phyloP scores from a whole-genome alignment of 192 early-diverging fungal species.

The Backusella mclennaniae region DNA sequence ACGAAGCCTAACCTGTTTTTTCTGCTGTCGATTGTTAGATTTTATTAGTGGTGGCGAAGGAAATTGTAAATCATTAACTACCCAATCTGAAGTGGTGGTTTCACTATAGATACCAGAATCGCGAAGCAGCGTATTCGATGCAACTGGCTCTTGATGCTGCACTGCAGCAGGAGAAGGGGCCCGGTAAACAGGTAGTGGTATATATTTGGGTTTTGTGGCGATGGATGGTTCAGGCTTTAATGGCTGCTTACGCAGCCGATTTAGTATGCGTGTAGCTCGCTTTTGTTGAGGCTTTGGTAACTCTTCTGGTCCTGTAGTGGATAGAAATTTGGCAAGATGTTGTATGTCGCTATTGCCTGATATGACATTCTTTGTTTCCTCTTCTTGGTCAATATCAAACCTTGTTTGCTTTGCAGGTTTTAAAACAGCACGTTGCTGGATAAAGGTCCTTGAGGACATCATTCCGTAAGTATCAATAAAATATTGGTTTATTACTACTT shows the following conservation, averaged over 20 bases:
- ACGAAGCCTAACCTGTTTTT: conserved; percentile 14
- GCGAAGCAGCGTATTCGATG: conserved; percentile 11
- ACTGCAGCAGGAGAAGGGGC: neutral
- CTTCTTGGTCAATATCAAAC: neutral
- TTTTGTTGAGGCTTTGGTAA: neutral
- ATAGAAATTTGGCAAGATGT: conserved; percentile 19
- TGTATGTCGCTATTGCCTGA: neutral
- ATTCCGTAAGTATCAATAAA: neutral
- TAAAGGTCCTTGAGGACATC: conserved; percentile 3
- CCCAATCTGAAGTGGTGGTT: neutral
- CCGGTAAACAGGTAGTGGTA: conserved; percentile 22
- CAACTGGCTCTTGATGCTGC: neutral
- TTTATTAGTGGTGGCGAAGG: neutral
- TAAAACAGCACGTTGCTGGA: conserved; percentile 1
- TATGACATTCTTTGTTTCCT: neutral
- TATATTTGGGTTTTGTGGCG: conserved; percentile 8
- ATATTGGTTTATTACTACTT: neutral
- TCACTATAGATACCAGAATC: conserved; percentile 27
- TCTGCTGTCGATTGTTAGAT: neutral
- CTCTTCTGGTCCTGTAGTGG: conserved; percentile 22
- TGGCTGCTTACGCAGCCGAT: conserved; percentile 16
- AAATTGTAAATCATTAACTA: conserved; percentile 1
- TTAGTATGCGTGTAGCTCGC: conserved; percentile 21
- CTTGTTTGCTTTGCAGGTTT: conserved; percentile 10
- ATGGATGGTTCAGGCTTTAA: neutral